Evolutionary conservation across 129 eudicot species (phyloP).

Genomic region (Arctium lappa): DNA sequence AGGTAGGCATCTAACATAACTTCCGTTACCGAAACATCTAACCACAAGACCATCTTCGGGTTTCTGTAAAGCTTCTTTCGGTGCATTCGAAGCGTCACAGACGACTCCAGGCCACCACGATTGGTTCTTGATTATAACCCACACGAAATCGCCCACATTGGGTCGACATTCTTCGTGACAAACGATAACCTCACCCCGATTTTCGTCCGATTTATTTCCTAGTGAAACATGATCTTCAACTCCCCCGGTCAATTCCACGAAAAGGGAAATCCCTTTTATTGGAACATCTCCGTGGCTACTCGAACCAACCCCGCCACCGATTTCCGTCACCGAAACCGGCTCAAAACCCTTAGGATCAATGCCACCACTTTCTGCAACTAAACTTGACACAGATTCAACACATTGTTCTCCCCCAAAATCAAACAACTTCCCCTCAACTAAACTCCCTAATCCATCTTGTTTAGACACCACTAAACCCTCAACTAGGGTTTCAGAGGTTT

Average conservation of each 20-base stretch:
- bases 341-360: slow-evolving; percentile 6
- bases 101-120: slow-evolving; percentile 56
- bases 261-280: slow-evolving; percentile 44
- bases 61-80: slow-evolving; percentile 17
- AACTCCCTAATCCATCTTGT: slow-evolving; percentile 11
- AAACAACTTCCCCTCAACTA: slow-evolving; percentile 12
- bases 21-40: slow-evolving; percentile 44
- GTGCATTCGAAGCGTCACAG: slow-evolving; percentile 35
- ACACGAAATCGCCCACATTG: slow-evolving; percentile 48
- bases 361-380: slow-evolving; percentile 19
- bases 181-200: slow-evolving; percentile 5
- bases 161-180: slow-evolving; percentile 22
- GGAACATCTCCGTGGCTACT: slow-evolving; percentile 35
- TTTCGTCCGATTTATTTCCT: slow-evolving; percentile 6
- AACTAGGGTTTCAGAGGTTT: slow-evolving; percentile 38
- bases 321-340: neutral
- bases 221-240: neutral
- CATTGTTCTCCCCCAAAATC: slow-evolving; percentile 24
- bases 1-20: slow-evolving; percentile 34
- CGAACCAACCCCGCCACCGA: slow-evolving; percentile 14
- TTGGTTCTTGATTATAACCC: slow-evolving; percentile 42
- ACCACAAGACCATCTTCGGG: slow-evolving; percentile 30
- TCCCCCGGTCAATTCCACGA: slow-evolving; percentile 50
- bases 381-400: slow-evolving; percentile 11
- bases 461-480: slow-evolving; percentile 41